phyloP scores from a whole-genome alignment of 176 grass and related monocot genomes.

The sorghum (Sorghum bicolor) region Sorghum_bicolor_NCBIv3 NC_012879.2:52284501-52285000 shows the following conservation, averaged over 20 bases:
- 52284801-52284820: neutral
- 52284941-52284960: neutral
- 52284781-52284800: neutral
- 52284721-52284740: neutral
- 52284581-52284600: slow-evolving; percentile 31
- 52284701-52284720: slow-evolving; percentile 20
- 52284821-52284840: slow-evolving; percentile 2
- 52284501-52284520: neutral
- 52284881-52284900: slow-evolving; percentile 40
- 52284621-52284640: slow-evolving; percentile 23
- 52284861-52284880: neutral
- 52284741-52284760: slow-evolving; percentile 23
- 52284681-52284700: neutral
- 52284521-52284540: neutral
- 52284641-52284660: slow-evolving; percentile 15
- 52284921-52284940: neutral
- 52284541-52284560: neutral
- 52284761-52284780: neutral
- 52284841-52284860: neutral
- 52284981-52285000: slow-evolving; percentile 34
- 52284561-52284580: slow-evolving; percentile 33
- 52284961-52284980: neutral
- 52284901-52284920: neutral
- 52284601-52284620: slow-evolving; percentile 27
- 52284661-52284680: slow-evolving; percentile 20